These are phyloP conservation scores for Jatropha podagrica DNA, from an alignment of 441 rosid genomes.

Conservation along the genomic window DNA sequence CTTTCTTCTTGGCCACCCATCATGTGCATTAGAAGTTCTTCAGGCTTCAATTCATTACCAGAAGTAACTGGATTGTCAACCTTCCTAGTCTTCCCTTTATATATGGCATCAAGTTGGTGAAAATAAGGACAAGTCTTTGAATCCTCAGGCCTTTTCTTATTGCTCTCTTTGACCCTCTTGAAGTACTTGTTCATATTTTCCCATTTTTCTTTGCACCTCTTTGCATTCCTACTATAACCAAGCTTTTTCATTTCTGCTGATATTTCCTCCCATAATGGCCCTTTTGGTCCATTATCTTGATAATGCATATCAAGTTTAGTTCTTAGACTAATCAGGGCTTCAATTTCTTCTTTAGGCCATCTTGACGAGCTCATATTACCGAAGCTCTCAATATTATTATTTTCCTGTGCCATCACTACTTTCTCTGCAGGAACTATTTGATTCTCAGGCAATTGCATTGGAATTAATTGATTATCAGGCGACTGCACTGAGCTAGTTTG, in stretches of 20 bases:
- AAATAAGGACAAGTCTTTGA: slow-evolving; percentile 71
- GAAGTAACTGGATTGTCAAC: slow-evolving; percentile 27
- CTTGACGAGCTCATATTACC: slow-evolving; percentile 44
- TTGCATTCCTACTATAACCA: slow-evolving; percentile 56
- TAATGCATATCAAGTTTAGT: slow-evolving; percentile 44
- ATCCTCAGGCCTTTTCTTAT: slow-evolving; percentile 52
- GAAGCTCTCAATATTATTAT: slow-evolving; percentile 27
- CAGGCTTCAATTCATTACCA: slow-evolving; percentile 47
- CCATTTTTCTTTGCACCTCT: slow-evolving; percentile 82
- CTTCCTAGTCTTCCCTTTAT: slow-evolving; percentile 43
- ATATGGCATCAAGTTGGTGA: slow-evolving; percentile 54
- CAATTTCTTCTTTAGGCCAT: slow-evolving; percentile 72
- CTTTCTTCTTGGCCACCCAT: slow-evolving; percentile 42
- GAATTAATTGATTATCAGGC: slow-evolving; percentile 21
- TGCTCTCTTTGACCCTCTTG: slow-evolving; percentile 67
- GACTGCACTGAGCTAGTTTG: slow-evolving; percentile 33
- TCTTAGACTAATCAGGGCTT: slow-evolving; percentile 54
- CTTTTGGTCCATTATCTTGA: slow-evolving; percentile 54
- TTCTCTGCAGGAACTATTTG: slow-evolving; percentile 27
- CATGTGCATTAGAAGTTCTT: slow-evolving; percentile 55
- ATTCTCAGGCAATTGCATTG: slow-evolving; percentile 18
- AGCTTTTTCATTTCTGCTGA: slow-evolving; percentile 53
- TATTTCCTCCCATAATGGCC: slow-evolving; percentile 70
- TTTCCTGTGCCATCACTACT: slow-evolving; percentile 28
- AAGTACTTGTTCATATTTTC: slow-evolving; percentile 79